Conservation (phyloP, 2,329 filamentous ascomycete species). For the Simplicillium aogashimaense region DNA sequence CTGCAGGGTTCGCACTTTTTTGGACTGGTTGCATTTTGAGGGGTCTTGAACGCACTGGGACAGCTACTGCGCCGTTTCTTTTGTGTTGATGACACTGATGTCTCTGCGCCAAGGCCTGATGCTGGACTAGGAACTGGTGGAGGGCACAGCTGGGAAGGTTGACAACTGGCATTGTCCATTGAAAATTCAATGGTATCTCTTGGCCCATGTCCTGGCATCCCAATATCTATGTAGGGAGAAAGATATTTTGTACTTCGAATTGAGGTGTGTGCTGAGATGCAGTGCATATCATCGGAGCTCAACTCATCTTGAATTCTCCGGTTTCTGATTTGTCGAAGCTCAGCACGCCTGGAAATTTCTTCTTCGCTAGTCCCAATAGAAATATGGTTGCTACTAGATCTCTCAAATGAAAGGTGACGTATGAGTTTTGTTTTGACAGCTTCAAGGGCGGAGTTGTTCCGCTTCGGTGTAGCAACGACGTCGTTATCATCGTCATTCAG, state of each 20-base stretch:
- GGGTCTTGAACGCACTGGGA: not conserved
- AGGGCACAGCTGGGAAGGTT: not conserved
- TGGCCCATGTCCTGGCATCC: constrained; percentile 27
- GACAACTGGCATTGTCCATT: constrained; percentile 10
- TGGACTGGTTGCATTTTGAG: not conserved
- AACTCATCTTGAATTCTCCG: constrained; percentile 50
- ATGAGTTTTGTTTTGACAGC: constrained; percentile 34
- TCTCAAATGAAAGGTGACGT: constrained; percentile 36
- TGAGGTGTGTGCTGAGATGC: constrained; percentile 18
- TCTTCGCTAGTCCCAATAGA: constrained; percentile 38
- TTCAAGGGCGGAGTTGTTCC: constrained; percentile 29
- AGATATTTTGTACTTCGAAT: constrained; percentile 13
- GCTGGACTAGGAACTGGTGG: constrained; percentile 9
- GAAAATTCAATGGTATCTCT: constrained; percentile 40
- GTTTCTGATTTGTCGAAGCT: constrained; percentile 43
- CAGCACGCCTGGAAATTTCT: constrained; percentile 43
- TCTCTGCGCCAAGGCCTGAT: not conserved
- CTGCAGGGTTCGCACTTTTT: not conserved
- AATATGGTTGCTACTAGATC: constrained; percentile 26
- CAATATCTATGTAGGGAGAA: constrained; percentile 16
- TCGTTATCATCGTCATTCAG: too few relatives aligned
- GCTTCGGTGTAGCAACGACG: constrained; percentile 8
- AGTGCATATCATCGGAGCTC: constrained; percentile 31
- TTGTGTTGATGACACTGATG: constrained; percentile 4
- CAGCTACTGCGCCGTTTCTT: constrained; percentile 5